These are phyloP conservation scores for Nicotiana tomentosiformis DNA, from an alignment of 257 asterid genomes.

Conservation along the genomic window DNA sequence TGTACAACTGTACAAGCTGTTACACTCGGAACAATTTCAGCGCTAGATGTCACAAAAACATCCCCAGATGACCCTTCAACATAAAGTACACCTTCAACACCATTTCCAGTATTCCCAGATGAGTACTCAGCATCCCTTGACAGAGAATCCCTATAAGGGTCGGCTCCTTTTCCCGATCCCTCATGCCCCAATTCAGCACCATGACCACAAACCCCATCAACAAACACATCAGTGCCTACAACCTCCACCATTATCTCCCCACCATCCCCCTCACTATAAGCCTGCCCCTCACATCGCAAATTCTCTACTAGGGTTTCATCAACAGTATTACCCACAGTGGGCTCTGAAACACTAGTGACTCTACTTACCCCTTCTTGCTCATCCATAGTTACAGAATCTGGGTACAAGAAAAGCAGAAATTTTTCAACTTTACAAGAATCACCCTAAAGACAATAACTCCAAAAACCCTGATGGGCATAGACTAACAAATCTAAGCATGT, in stretches of 20 bases:
- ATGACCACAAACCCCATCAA: slow-evolving; percentile 46
- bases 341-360: slow-evolving; percentile 33
- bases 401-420: slow-evolving; percentile 12
- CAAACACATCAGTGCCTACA: slow-evolving; percentile 78
- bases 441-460: not conserved
- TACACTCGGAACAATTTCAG: slow-evolving; percentile 11
- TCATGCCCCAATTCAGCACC: slow-evolving; percentile 18
- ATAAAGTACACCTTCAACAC: slow-evolving; percentile 14
- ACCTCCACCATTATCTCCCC: slow-evolving; percentile 79
- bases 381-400: slow-evolving; percentile 37
- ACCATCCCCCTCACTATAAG: slow-evolving; percentile 40
- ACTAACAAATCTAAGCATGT: slow-evolving; percentile 16
- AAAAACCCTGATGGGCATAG: slow-evolving; percentile 36
- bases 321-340: slow-evolving; percentile 24
- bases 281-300: slow-evolving; percentile 29
- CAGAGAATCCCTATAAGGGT: not conserved
- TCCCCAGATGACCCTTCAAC: slow-evolving; percentile 18
- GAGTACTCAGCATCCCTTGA: not conserved
- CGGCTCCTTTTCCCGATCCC: slow-evolving; percentile 18
- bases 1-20: slow-evolving; percentile 16
- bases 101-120: slow-evolving; percentile 21
- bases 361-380: slow-evolving; percentile 50
- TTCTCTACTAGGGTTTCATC: slow-evolving; percentile 31
- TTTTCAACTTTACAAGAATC: slow-evolving; percentile 26
- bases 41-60: slow-evolving; percentile 9